These are phyloP conservation scores for Incumbomyces lentus DNA, from an alignment of 2,329 filamentous ascomycete genomes.

Conservation along the genomic window DNA sequence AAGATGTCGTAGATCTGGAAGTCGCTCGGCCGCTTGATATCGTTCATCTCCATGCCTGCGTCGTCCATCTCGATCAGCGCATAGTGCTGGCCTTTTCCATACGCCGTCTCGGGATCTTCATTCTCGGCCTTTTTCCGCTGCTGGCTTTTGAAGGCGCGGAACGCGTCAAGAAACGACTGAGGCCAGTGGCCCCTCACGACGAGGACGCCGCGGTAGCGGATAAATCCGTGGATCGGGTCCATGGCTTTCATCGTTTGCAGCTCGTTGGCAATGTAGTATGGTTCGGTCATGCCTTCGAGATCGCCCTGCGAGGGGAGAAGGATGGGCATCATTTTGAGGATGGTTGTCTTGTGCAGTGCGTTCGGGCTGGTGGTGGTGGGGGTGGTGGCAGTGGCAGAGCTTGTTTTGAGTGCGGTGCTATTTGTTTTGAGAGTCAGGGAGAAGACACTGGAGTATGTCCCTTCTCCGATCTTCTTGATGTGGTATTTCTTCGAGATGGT, in stretches of 20 bases:
- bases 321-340: conserved; percentile 31
- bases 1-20: conserved; percentile 53
- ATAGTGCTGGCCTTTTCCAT: conserved; percentile 49
- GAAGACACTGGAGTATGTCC: conserved; percentile 57
- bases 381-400: not conserved
- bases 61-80: conserved; percentile 57
- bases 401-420: not conserved
- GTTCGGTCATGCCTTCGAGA: conserved; percentile 15
- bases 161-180: conserved; percentile 37
- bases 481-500: conserved; percentile 29
- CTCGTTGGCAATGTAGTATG: conserved; percentile 41
- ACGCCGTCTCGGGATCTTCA: conserved; percentile 43
- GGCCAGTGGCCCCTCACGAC: conserved; percentile 49
- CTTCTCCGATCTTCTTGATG: conserved; percentile 54
- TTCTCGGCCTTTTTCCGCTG: conserved; percentile 39
- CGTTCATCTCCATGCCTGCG: conserved; percentile 49
- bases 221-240: conserved; percentile 51
- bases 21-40: conserved; percentile 31
- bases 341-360: not conserved
- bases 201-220: conserved; percentile 49
- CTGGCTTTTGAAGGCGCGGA: conserved; percentile 32
- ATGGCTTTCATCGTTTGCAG: conserved; percentile 47
- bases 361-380: not conserved
- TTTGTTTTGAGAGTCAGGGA: conserved; percentile 30
- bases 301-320: not conserved